Evolutionary conservation across 192 early-diverging fungal genomes (phyloP).

Genomic region (Phycomyces blakesleeanus): DNA sequence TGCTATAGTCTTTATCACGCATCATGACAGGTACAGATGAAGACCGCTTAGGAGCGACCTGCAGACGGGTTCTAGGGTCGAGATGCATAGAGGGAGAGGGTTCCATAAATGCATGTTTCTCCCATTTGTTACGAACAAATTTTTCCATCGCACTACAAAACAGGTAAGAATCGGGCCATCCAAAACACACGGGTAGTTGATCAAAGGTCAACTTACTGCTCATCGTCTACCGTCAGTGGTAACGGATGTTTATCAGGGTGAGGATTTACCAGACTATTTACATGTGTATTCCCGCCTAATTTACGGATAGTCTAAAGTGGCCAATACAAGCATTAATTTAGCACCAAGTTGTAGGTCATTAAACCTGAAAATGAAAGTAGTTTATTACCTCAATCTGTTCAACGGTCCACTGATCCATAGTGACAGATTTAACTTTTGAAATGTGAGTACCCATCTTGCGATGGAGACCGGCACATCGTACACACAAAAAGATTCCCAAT

Average conservation of each 20-base stretch:
- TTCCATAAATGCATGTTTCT: constrained; percentile 48
- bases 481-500: constrained; percentile 92
- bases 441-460: constrained; percentile 88
- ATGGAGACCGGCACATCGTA: constrained; percentile 83
- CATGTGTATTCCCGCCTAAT: constrained; percentile 60
- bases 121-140: constrained; percentile 93
- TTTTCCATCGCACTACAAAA: constrained; percentile 73
- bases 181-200: neutral
- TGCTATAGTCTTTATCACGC: neutral
- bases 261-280: constrained; percentile 70
- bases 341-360: no score
- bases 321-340: no score
- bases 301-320: constrained; percentile 8
- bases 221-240: constrained; percentile 55
- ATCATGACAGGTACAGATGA: constrained; percentile 23
- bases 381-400: constrained; percentile 75
- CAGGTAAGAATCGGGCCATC: neutral
- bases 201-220: constrained; percentile 35
- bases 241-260: constrained; percentile 60
- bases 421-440: constrained; percentile 86
- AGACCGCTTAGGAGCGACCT: constrained; percentile 18
- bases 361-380: neutral
- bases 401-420: constrained; percentile 88
- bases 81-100: no score
- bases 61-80: neutral